Evolutionary conservation across 768 basidiomycete genomes (phyloP).

Genomic region (Candolleomyces eurysporus): DNA sequence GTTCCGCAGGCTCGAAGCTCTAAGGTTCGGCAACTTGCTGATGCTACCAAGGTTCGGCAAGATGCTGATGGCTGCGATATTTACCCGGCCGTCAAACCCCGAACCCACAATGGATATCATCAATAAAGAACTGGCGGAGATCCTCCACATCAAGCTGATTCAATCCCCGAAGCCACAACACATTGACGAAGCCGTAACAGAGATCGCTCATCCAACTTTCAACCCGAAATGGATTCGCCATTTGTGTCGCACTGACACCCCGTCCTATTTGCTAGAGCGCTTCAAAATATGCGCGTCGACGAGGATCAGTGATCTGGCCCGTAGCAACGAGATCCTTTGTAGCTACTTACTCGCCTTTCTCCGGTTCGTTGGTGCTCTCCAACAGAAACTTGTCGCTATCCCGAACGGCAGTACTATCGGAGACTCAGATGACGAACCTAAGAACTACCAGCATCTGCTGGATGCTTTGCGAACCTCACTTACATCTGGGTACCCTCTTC

Average conservation of each 20-base stretch:
- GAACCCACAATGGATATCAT: neutral
- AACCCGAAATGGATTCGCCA: neutral
- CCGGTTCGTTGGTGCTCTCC: neutral
- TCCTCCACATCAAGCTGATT: constrained; percentile 1
- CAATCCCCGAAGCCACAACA: neutral
- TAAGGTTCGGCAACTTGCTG: too few relatives aligned
- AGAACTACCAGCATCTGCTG: neutral
- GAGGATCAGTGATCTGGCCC: neutral
- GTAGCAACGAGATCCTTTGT: neutral
- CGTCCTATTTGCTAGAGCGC: neutral
- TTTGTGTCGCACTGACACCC: constrained; percentile 1
- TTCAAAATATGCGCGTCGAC: neutral
- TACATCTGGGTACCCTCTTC: neutral
- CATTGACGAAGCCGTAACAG: constrained; percentile 2
- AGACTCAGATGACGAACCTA: neutral
- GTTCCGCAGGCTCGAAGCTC: too few relatives aligned
- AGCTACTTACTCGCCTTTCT: constrained; percentile 1
- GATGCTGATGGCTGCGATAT: too few relatives aligned
- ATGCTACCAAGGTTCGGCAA: neutral
- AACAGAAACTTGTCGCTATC: neutral
- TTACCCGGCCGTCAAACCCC: too few relatives aligned
- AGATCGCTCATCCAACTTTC: neutral
- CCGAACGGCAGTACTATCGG: neutral
- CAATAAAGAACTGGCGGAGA: neutral
- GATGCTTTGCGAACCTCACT: neutral